phyloP scores from a whole-genome alignment of 2,329 filamentous ascomycete species.

The Aschersonia sp. region DNA sequence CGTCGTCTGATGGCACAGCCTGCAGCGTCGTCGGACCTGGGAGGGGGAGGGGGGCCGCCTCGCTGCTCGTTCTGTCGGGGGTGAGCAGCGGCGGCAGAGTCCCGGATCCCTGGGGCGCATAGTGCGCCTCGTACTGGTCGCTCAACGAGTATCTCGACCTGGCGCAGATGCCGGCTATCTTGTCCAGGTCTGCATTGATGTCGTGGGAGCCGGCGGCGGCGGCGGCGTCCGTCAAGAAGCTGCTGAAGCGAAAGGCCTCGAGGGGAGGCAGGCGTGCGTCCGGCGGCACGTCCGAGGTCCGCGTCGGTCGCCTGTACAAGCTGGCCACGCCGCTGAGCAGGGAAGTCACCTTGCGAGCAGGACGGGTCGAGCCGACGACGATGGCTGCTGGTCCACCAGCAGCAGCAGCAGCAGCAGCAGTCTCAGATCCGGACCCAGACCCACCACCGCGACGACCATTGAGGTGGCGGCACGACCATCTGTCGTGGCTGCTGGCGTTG shows the following conservation, averaged over 20 bases:
- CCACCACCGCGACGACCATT: conserved; percentile 10
- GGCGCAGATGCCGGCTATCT: conserved; percentile 53
- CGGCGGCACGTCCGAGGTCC: conserved; percentile 11
- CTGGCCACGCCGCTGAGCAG: conserved; percentile 28
- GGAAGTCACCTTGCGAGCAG: conserved; percentile 18
- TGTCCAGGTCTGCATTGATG: conserved; percentile 44
- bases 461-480: conserved; percentile 3
- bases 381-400: conserved; percentile 6
- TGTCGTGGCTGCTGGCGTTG: conserved; percentile 16
- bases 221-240: conserved; percentile 43
- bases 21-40: conserved; percentile 38
- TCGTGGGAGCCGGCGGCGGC: conserved; percentile 24
- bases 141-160: conserved; percentile 49
- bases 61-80: conserved; percentile 12
- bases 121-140: conserved; percentile 53
- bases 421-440: conserved; percentile 7
- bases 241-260: conserved; percentile 50
- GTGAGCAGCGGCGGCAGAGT: conserved; percentile 22
- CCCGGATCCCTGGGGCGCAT: conserved; percentile 45
- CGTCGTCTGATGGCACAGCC: conserved; percentile 41
- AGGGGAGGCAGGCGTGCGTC: conserved; percentile 40
- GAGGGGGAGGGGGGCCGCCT: conserved; percentile 6
- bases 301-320: conserved; percentile 22
- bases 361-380: conserved; percentile 12
- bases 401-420: conserved; percentile 13